These are phyloP conservation scores for Melanopsichium pennsylvanicum DNA, from an alignment of 1,284 basidiomycete species.

Conservation along the genomic window DNA sequence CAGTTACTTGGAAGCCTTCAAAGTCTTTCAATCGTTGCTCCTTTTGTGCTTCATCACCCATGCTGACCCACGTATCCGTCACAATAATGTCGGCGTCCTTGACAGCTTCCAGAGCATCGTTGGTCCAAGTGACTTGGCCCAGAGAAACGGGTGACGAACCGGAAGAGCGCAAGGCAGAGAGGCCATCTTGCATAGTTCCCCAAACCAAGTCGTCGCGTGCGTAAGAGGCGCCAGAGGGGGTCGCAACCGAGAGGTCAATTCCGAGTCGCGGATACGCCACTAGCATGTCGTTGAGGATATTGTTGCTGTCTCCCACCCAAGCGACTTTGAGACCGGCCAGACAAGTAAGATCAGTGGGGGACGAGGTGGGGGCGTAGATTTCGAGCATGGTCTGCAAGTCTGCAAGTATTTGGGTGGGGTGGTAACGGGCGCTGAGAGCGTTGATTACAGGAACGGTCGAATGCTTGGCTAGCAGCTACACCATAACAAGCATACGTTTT, in stretches of 20 bases:
- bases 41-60: constrained; percentile 97
- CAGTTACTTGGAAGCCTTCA: constrained; percentile 91
- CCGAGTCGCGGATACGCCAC: constrained; percentile 92
- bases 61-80: constrained; percentile 80
- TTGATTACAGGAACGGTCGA: constrained; percentile 93
- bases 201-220: constrained; percentile 81
- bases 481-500: neutral
- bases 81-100: constrained; percentile 89
- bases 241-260: constrained; percentile 83
- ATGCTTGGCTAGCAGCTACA: constrained; percentile 79
- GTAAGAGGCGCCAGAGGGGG: constrained; percentile 74
- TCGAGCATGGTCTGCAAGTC: constrained; percentile 91
- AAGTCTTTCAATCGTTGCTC: constrained; percentile 87
- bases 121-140: constrained; percentile 75
- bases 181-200: constrained; percentile 60
- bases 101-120: constrained; percentile 84
- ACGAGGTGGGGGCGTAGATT: constrained; percentile 68
- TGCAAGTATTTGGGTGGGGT: constrained; percentile 93
- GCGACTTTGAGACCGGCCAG: constrained; percentile 69
- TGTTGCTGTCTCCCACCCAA: constrained; percentile 94
- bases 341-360: constrained; percentile 64
- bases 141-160: constrained; percentile 61
- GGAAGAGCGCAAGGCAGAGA: constrained; percentile 59
- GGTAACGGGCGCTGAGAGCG: constrained; percentile 92
- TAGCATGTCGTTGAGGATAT: constrained; percentile 96